phyloP scores from a whole-genome alignment of 2,329 filamentous ascomycete species.

The Microsporum audouinii region DNA sequence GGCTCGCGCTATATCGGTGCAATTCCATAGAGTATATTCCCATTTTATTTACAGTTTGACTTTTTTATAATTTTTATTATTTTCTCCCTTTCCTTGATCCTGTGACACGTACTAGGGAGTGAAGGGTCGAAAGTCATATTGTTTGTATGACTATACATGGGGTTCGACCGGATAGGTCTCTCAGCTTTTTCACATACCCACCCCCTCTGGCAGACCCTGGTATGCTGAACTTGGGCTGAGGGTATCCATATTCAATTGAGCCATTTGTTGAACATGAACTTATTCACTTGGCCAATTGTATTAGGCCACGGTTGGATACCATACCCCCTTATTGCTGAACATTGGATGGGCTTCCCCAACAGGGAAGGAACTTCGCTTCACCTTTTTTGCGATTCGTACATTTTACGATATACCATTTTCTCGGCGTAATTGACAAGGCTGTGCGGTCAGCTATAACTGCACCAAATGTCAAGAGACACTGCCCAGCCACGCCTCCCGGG shows the following conservation, averaged over 20 bases:
- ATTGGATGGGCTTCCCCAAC: neutral
- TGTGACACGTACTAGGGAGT: neutral
- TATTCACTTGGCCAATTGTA: neutral
- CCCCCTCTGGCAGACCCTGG: neutral
- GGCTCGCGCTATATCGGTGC: neutral
- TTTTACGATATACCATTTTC: neutral
- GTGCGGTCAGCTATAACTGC: neutral
- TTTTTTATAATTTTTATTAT: neutral
- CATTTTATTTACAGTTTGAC: neutral
- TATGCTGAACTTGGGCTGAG: neutral
- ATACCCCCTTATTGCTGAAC: neutral
- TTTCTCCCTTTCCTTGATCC: neutral
- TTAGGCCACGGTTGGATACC: neutral
- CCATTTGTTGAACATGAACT: neutral
- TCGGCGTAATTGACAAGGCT: neutral
- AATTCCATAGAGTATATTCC: neutral
- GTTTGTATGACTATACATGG: conserved; percentile 3
- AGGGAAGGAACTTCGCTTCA: neutral
- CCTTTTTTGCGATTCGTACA: neutral
- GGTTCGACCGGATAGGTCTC: neutral
- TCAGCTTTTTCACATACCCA: neutral
- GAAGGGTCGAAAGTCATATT: neutral
- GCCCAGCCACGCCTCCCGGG: neutral
- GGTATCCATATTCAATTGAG: conserved; percentile 1
- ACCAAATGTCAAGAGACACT: neutral